These are phyloP conservation scores for Blastobotrys aristatus DNA, from an alignment of 1,139 yeast genomes.

Conservation along the genomic window DNA sequence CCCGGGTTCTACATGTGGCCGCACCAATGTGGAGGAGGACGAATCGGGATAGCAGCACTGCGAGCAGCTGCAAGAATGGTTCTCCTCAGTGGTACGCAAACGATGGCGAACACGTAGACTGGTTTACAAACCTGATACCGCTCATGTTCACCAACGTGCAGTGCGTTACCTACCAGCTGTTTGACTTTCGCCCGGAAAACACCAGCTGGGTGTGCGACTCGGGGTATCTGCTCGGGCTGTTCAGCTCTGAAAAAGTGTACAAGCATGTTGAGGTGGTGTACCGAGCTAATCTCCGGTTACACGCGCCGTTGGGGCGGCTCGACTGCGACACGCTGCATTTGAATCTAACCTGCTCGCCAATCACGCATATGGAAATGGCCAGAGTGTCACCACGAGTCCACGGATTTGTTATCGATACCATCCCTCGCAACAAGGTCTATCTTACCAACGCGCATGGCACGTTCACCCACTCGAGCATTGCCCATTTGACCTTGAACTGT, in stretches of 20 bases:
- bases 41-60: neutral
- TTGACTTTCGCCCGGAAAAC: slow-evolving; percentile 1
- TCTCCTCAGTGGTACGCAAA: slow-evolving; percentile 9
- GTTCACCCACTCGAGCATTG: neutral
- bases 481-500: neutral
- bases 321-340: slow-evolving; percentile 2
- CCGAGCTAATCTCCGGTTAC: slow-evolving; percentile 1
- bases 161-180: neutral
- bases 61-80: neutral
- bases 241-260: neutral
- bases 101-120: slow-evolving; percentile 6
- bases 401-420: slow-evolving; percentile 1
- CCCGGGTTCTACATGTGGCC: slow-evolving; percentile 2
- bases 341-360: neutral
- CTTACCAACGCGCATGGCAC: neutral
- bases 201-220: neutral
- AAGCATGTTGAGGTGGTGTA: slow-evolving; percentile 2
- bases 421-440: neutral
- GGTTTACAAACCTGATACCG: slow-evolving; percentile 5
- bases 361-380: neutral
- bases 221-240: neutral
- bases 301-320: neutral
- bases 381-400: neutral
- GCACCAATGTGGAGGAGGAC: slow-evolving; percentile 1
- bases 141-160: slow-evolving; percentile 1